A percentile compares a stretch with the other conserved stretches of the same genome.
Conservation (phyloP, 768 basidiomycete species). For the Kwoniella shandongensis region DNA sequence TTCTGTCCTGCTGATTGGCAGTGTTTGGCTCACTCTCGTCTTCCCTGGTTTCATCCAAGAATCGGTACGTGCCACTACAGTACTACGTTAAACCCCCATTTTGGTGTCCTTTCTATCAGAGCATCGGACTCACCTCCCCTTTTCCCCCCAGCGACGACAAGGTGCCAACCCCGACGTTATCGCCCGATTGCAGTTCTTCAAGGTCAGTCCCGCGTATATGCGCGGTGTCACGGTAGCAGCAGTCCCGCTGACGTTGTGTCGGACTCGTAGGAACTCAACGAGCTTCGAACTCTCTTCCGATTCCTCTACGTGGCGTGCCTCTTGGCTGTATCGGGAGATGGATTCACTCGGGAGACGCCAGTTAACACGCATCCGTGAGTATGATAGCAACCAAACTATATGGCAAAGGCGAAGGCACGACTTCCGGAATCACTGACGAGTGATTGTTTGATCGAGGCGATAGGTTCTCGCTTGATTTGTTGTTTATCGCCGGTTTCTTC, state of each 20-base stretch:
- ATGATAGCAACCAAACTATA: neutral
- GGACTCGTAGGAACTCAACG: slow-evolving; percentile 26
- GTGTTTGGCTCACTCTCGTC: slow-evolving; percentile 27
- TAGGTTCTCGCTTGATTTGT: slow-evolving; percentile 36
- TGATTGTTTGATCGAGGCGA: neutral
- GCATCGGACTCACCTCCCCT: too few species aligned
- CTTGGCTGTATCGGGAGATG: slow-evolving; percentile 32
- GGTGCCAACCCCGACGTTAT: slow-evolving; percentile 45
- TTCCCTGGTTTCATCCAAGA: slow-evolving; percentile 44
- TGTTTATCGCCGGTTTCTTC: slow-evolving; percentile 26
- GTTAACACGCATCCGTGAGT: slow-evolving; percentile 36
- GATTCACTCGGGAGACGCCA: slow-evolving; percentile 23
- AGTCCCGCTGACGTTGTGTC: neutral
- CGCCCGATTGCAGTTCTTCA: slow-evolving; percentile 40
- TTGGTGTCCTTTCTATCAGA: too few species aligned
- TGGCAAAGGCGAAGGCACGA: too few species aligned
- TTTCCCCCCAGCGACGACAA: slow-evolving; percentile 21
- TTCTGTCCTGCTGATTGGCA: slow-evolving; percentile 8
- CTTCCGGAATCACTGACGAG: too few species aligned
- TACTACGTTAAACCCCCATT: neutral
- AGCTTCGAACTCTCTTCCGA: slow-evolving; percentile 34
- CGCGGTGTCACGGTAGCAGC: neutral
- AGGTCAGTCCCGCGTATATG: slow-evolving; percentile 10
- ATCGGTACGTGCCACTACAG: slow-evolving; percentile 19
- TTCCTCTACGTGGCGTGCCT: slow-evolving; percentile 29